Conservation (phyloP, 1,284 basidiomycete genomes). For the Leccinum pseudoinsigne region DNA sequence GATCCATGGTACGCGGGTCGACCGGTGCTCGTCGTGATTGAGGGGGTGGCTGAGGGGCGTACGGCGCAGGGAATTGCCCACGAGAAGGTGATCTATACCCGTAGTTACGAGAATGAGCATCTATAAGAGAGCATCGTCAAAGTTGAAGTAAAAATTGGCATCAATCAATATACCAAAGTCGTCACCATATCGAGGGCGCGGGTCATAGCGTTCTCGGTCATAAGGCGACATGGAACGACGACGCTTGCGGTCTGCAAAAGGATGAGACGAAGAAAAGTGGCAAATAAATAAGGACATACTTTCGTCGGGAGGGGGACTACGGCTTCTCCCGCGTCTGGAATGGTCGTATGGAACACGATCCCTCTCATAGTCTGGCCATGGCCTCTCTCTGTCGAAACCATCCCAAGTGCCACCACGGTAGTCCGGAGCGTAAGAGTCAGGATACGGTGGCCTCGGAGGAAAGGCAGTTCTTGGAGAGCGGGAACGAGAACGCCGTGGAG, state of each 20-base stretch:
- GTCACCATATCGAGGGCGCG: slow-evolving; percentile 75
- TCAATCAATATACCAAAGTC: slow-evolving; percentile 59
- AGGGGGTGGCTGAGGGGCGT: slow-evolving; percentile 40
- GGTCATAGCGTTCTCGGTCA: slow-evolving; percentile 74
- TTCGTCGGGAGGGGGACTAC: slow-evolving; percentile 70
- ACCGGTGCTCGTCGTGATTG: slow-evolving; percentile 57
- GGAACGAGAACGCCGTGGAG: slow-evolving; percentile 74
- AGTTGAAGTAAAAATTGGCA: slow-evolving; percentile 4
- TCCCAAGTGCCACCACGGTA: slow-evolving; percentile 65
- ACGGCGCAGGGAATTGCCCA: slow-evolving; percentile 43
- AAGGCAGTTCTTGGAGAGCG: slow-evolving; percentile 65
- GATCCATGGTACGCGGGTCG: slow-evolving; percentile 83
- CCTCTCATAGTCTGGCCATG: slow-evolving; percentile 63
- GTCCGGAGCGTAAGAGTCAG: slow-evolving; percentile 57
- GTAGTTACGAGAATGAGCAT: slow-evolving; percentile 63
- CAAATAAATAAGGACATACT: slow-evolving; percentile 41
- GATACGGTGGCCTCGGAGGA: slow-evolving; percentile 53
- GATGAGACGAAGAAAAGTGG: slow-evolving; percentile 13
- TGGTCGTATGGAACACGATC: slow-evolving; percentile 59
- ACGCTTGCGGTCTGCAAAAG: slow-evolving; percentile 65
- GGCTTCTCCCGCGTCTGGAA: slow-evolving; percentile 66
- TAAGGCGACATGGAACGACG: slow-evolving; percentile 86
- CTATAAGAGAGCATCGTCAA: slow-evolving; percentile 35
- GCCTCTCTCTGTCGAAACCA: slow-evolving; percentile 66
- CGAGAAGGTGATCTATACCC: slow-evolving; percentile 65